Evolutionary conservation across 208 protist species (phyloP), one percentile per base, ranked within the genome.

Genomic region (Acanthamoeba sp.): DNA sequence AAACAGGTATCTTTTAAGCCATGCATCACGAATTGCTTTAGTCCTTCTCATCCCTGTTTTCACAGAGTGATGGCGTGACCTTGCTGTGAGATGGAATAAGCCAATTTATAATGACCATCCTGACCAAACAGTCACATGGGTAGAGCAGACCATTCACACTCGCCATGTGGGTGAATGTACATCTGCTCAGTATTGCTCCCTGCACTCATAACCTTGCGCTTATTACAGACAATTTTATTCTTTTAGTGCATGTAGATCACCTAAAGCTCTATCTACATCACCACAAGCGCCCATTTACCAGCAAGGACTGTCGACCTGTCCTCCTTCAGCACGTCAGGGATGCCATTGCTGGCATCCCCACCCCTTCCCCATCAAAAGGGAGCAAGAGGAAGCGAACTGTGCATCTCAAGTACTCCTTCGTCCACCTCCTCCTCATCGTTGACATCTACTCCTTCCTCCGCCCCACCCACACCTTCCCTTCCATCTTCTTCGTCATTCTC

Each of bases 71-170:
- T 6, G 57, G 20, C 22, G 57, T 64, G 57, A 64, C 57, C 57
- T 64, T 64, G 57, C 57, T 9, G n/a, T 9, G 27, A 64, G 57
- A 29, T 5, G 57, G 57, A 64, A 64, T 29, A 64, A 64, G 57
- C 57, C 57, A 29, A 22, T 64, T 64, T 64, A 64, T 29, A 64
- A 64, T 64, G 57, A 64, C 57, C 57, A 64, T 64, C 57, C 57
- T 64, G 57, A 64, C 57, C 57, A 64, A 64, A 64, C 22, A 29
- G 57, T 22, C 57, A 64, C 22, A 29, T 64, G 57, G 57, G 57
- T 64, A 9, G 57, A 64, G 27, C 57, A 64, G 27, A 64, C 57
- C 57, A 29, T 64, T 64, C 57, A 6, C 9, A 27, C 57, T 64
- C 57, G n/a, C 57, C 22, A 22, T 64, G 57, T 64, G 57, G 55